Conservation (phyloP, 108 stramenopile genomes). For the Skeletonema costatum region DNA sequence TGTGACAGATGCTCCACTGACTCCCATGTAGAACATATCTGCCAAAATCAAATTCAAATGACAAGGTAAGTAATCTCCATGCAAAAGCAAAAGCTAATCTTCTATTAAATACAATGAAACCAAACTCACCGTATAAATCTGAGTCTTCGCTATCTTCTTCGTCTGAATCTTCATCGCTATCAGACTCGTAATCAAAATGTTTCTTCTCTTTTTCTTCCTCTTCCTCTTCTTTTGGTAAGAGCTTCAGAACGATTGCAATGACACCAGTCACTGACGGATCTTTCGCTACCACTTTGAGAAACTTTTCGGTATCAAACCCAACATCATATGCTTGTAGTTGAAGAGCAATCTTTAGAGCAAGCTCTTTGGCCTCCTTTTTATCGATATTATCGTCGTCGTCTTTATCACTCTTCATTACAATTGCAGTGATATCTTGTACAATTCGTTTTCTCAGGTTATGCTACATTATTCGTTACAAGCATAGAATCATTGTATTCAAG, state of each 20-base stretch:
- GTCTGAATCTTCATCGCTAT: conserved; percentile 5
- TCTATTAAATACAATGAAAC: neutral
- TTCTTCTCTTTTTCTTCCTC: neutral
- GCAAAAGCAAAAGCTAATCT: neutral
- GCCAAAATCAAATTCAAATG: neutral
- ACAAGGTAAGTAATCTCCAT: neutral
- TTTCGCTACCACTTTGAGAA: conserved; percentile 29
- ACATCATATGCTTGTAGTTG: conserved; percentile 40
- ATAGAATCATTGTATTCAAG: neutral
- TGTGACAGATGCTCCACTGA: neutral
- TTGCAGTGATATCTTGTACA: conserved; percentile 32
- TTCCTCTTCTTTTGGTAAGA: conserved; percentile 6
- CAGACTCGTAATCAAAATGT: conserved; percentile 2
- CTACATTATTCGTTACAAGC: conserved; percentile 8
- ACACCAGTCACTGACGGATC: conserved; percentile 28
- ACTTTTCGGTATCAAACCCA: conserved; percentile 41
- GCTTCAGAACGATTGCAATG: conserved; percentile 28
- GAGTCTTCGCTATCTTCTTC: neutral
- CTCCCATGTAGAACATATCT: neutral
- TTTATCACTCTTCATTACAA: conserved; percentile 30
- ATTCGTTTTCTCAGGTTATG: conserved; percentile 41
- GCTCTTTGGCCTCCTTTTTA: conserved; percentile 24
- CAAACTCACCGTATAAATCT: conserved; percentile 38
- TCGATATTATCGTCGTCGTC: conserved; percentile 33
- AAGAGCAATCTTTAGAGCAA: conserved; percentile 32